Conservation (phyloP, 2,329 filamentous ascomycete species). For the Thelonectria olida region DNA sequence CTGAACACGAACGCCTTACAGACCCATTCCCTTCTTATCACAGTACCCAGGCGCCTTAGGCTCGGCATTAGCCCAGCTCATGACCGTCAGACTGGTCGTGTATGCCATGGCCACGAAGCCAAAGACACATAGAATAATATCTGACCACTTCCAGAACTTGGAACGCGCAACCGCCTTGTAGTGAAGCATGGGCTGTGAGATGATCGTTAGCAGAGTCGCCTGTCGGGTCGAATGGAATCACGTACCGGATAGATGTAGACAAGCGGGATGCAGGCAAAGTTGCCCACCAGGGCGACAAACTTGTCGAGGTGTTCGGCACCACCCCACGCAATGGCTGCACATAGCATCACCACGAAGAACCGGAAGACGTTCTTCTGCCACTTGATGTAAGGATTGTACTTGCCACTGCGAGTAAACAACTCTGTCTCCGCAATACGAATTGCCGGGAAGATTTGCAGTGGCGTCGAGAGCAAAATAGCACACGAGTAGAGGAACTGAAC, state of each 20-base stretch:
- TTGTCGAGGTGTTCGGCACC: conserved; percentile 95
- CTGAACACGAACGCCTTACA: conserved; percentile 15
- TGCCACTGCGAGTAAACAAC: conserved; percentile 91
- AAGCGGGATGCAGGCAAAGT: conserved; percentile 96
- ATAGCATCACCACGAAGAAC: conserved; percentile 89
- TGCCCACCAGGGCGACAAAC: conserved; percentile 94
- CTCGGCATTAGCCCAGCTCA: conserved; percentile 79
- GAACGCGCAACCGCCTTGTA: conserved; percentile 80
- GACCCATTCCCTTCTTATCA: conserved; percentile 48
- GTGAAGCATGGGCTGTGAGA: conserved; percentile 84
- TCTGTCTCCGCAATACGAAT: conserved; percentile 97
- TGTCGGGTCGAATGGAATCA: conserved; percentile 38
- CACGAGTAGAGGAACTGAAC: conserved; percentile 98
- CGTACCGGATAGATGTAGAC: conserved; percentile 98
- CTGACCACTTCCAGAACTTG: conserved; percentile 72
- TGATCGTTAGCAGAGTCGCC: conserved; percentile 42
- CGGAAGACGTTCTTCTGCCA: conserved; percentile 99
- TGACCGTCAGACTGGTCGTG: conserved; percentile 85
- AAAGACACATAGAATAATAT: conserved; percentile 81
- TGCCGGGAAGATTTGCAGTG: conserved; percentile 95
- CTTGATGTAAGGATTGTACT: conserved; percentile 98
- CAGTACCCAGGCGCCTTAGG: conserved; percentile 63
- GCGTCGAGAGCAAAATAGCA: conserved; percentile 95
- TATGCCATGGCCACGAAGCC: conserved; percentile 90
- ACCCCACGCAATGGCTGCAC: conserved; percentile 88